Evolutionary conservation across 306 rosid genomes (phyloP).

Genomic region (Sindora glabra): DNA sequence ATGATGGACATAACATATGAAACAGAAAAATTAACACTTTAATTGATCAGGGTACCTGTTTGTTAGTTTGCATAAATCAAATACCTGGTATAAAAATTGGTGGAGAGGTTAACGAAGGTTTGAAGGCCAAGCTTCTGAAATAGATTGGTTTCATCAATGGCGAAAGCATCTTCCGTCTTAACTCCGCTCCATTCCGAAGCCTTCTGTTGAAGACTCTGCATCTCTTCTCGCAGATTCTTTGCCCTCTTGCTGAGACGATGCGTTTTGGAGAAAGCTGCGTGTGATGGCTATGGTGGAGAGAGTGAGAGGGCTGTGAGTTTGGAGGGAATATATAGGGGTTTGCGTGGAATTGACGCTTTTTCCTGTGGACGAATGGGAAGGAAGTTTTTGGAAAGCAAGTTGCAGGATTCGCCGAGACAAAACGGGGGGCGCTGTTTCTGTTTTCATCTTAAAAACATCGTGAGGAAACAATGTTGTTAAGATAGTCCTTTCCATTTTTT

Average conservation of each 20-base stretch:
- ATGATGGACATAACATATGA: no score
- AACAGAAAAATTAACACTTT: background rate
- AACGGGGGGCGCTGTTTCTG: conserved; percentile 5
- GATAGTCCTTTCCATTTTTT: no score
- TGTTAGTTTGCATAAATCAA: no score
- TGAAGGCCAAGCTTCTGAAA: conserved; percentile 66
- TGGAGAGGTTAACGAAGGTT: conserved; percentile 63
- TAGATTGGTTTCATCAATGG: conserved; percentile 60
- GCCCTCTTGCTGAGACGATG: background rate
- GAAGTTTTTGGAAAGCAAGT: background rate
- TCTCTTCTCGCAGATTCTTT: conserved; percentile 6
- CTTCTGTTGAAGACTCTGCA: conserved; percentile 70
- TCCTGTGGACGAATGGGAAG: no score
- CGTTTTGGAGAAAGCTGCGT: background rate
- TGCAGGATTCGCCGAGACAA: background rate
- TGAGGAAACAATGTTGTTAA: conserved; percentile 10
- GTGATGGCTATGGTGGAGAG: background rate
- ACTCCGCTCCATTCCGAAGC: conserved; percentile 88
- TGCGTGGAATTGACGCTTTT: conserved; percentile 31
- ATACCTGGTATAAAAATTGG: conserved; percentile 81
- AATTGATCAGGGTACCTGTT: no score
- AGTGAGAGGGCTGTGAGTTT: background rate
- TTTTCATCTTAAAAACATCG: background rate
- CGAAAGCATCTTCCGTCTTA: conserved; percentile 43
- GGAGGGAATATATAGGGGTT: background rate